Evolutionary conservation across 148 eudicot species (phyloP), one percentile per base, ranked within the genome.

Genomic region (Rhododendron ovatum): DNA sequence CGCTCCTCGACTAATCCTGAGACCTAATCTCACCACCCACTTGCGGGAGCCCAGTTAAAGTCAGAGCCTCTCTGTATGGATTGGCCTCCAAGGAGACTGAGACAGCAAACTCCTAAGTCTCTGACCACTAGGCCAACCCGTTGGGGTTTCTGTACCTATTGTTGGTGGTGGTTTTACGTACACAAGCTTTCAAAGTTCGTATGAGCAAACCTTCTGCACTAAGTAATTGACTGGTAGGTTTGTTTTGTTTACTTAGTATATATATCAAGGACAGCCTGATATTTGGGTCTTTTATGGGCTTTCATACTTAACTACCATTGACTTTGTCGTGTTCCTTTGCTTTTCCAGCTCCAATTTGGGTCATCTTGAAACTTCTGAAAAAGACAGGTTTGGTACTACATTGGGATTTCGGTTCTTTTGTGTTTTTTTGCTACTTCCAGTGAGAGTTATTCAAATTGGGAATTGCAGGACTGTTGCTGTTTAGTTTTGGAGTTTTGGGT

Each of bases 151-250:
- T 55, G 61, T 55, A 55, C 61, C 22, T 18, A 5, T 55, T 55
- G 17, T 82, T 61, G 51, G 30, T 26, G 13, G 18, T n/a, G 6
- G 37, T 63, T 50, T 63, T 65, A 18, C 24, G 55, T 7, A 37
- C 35, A 53, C 17, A 75, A 30, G 8, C 47, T 45, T 74, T 18
- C 50, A 18, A 75, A 20, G 43, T 35, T 74, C 59, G 75, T n/a
- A 26, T 12, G 35, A 76, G 30, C 85, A 47, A 83, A 76, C 88
- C 2, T 76, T 87, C 85, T 77, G 33, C 15, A n/a, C 63, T 53
- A 77, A 81, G 20, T 14, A 15, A 41, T 77, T 83, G 85, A 75
- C 83, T 59, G 61, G 75, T 74, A 65, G 55, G 85, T 77, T 84
- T 61, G 63, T 84, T 65, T 80, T 48, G 13, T 47, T 53, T 43